phyloP scores from a whole-genome alignment of 2,329 filamentous ascomycete genomes.

The Nothomitra cinnamomea region DNA sequence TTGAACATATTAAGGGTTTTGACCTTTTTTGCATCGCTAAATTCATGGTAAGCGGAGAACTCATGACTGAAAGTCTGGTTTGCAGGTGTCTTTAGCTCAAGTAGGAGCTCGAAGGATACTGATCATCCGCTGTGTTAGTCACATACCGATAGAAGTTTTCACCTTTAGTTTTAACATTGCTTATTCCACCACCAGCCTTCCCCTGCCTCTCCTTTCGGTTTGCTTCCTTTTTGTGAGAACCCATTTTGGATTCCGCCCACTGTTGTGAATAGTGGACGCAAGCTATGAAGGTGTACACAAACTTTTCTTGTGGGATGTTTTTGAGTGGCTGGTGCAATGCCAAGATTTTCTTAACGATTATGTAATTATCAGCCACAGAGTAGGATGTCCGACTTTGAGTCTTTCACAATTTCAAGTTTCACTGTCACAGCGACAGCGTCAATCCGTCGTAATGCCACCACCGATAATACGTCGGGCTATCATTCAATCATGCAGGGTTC shows the following conservation, averaged over 20 bases:
- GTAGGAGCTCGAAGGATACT: not conserved
- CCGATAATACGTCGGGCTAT: conserved; percentile 19
- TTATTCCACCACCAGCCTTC: conserved; percentile 71
- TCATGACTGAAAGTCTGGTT: not conserved
- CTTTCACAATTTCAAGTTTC: not conserved
- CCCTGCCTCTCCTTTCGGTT: conserved; percentile 70
- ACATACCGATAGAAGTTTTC: conserved; percentile 86
- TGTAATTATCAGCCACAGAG: not conserved
- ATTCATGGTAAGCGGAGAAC: conserved; percentile 6
- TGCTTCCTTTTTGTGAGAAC: conserved; percentile 82
- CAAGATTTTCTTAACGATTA: not conserved
- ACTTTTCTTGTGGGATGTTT: conserved; percentile 3
- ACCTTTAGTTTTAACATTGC: conserved; percentile 82
- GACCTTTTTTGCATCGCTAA: conserved; percentile 61
- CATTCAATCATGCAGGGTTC: not conserved
- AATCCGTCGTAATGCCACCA: conserved; percentile 22
- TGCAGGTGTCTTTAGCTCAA: not conserved
- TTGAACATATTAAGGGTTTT: conserved; percentile 84
- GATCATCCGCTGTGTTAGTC: conserved; percentile 19
- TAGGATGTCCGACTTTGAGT: not conserved
- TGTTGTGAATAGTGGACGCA: not conserved
- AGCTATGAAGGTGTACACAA: conserved; percentile 12
- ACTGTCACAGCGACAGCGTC: conserved; percentile 1
- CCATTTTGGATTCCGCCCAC: conserved; percentile 39
- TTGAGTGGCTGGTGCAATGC: not conserved